These are phyloP conservation scores for Plantago ovata DNA, from an alignment of 257 asterid species.

Conservation along the genomic window DNA sequence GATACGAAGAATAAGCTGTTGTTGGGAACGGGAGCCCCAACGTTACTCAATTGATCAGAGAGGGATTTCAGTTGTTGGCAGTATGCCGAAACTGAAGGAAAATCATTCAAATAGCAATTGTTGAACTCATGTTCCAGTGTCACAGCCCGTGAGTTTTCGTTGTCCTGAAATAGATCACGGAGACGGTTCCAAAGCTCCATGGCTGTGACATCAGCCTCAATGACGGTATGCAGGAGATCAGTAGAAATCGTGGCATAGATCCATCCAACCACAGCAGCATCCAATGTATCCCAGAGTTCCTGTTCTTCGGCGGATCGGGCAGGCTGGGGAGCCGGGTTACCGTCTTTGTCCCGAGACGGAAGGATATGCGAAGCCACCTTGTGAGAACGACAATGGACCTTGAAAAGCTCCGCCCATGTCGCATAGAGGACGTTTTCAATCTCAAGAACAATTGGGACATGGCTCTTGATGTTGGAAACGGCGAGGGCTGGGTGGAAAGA, in stretches of 20 bases:
- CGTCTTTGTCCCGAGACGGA: too few species aligned
- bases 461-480: too few species aligned
- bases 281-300: not conserved
- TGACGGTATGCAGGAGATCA: constrained; percentile 1
- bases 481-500: too few species aligned
- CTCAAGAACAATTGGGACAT: too few species aligned
- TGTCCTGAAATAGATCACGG: constrained; percentile 2
- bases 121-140: constrained; percentile 2
- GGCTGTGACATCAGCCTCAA: not conserved
- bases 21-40: constrained; percentile 1
- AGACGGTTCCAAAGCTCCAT: not conserved
- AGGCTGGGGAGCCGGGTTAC: too few species aligned
- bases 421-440: too few species aligned
- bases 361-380: too few species aligned
- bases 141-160: not conserved
- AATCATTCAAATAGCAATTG: not conserved
- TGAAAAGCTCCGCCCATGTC: too few species aligned
- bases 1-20: not conserved
- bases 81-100: not conserved
- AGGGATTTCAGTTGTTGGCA: not conserved
- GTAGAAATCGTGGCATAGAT: not conserved
- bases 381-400: too few species aligned
- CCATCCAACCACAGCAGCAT: constrained; percentile 8
- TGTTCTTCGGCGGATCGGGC: too few species aligned
- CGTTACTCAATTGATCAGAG: constrained; percentile 9